Base-by-base conservation (phyloP, 305 asterid species). In the Vinca major region DNA sequence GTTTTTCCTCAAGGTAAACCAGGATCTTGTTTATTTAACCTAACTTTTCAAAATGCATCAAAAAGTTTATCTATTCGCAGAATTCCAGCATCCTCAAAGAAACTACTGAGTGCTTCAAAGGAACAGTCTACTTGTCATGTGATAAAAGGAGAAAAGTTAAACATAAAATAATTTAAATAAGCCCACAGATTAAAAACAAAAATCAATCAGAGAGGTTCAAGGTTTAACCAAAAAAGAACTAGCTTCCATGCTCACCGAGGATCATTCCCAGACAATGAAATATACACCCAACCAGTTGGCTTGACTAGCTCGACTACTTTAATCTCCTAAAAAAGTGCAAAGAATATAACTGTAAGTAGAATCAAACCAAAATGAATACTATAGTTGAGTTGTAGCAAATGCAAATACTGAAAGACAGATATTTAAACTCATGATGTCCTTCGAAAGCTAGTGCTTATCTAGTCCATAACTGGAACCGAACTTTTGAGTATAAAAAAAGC, bases 211-310 rank as follows among this genome's bases (percentile, higher is more conserved):
- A 33, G 43, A 57, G 14, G 63, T 54, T 47, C 47, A 52, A 64
- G 19, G 26, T 33, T 47, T 26, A 66, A n/a, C n/a, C 41, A 53
- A 17, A 47, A 47, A 56, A 40, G 49, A 45, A 12, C 56, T 45
- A 44, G 43, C 40, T 37, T 67, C 48, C 56, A 13, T 50, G 26
- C 81, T 71, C 60, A 91, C 97, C 95, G 86, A 49, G 96, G 93
- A 72, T 89, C 96, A 82, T 70, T 86, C 36, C 97, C 95, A 41
- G 97, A 91, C 79, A 91, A 78, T 48, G 93, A 89, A 67, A 87
- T 80, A 78, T 86, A 78, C 78, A 89, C 83, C 97, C 96, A 89
- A 47, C 97, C 96, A 43, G 82, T 81, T 58, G 97, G 93, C 81
- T 87, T 89, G 75, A 80, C 85, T 70, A 91, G 92, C 69, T 87